Evolutionary conservation across 169 alveolate species (phyloP).

Genomic region (Cryptosporidium xiaoi): DNA sequence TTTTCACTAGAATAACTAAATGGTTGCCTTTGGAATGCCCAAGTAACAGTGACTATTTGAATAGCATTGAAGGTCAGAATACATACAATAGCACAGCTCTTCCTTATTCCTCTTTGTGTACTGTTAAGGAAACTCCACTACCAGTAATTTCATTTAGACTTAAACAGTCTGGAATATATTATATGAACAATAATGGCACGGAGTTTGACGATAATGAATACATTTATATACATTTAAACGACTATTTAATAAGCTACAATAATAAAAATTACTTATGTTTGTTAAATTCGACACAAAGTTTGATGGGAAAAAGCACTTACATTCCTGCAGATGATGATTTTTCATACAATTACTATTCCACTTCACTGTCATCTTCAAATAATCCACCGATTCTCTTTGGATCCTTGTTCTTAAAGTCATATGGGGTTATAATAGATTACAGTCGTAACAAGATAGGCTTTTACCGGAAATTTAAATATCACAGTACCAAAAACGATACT

Average conservation of each 20-base stretch:
- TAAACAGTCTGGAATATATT: not conserved
- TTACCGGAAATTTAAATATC: slow-evolving; percentile 5
- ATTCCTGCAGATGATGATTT: slow-evolving; percentile 5
- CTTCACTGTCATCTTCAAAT: slow-evolving; percentile 17
- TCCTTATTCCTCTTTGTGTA: slow-evolving; percentile 43
- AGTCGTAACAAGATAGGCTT: slow-evolving; percentile 13
- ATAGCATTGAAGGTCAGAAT: no score
- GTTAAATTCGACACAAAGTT: slow-evolving; percentile 1
- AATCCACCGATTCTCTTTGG: slow-evolving; percentile 56
- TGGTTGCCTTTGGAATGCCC: slow-evolving; percentile 65
- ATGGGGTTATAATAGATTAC: slow-evolving; percentile 14
- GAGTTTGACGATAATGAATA: not conserved
- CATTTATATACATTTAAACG: slow-evolving; percentile 22
- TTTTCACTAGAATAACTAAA: slow-evolving; percentile 9
- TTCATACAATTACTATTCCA: not conserved
- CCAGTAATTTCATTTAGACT: slow-evolving; percentile 28
- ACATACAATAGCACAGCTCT: not conserved
- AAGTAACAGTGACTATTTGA: not conserved
- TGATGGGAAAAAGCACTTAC: slow-evolving; percentile 18
- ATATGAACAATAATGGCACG: not conserved
- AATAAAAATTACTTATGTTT: slow-evolving; percentile 32
- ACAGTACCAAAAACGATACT: no score
- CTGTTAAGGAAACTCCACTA: slow-evolving; percentile 27
- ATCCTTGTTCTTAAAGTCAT: slow-evolving; percentile 37
- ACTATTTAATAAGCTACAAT: slow-evolving; percentile 20